These are phyloP conservation scores for Artomyces pyxidatus DNA, from an alignment of 768 basidiomycete species.

Conservation along the genomic window DNA sequence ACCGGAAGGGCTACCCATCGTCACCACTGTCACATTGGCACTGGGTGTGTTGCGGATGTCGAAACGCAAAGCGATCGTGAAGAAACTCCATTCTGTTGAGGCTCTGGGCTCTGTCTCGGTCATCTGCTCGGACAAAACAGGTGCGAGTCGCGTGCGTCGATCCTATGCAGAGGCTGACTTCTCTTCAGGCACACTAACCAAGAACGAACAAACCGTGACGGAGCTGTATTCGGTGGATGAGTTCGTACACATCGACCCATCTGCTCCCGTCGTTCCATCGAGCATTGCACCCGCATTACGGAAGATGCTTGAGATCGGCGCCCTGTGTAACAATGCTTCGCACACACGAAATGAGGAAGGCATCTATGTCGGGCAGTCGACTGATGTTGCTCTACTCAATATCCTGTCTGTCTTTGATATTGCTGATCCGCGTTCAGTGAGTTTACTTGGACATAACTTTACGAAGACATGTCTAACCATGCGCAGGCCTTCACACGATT, in stretches of 20 bases:
- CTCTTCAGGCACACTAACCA: constrained; percentile 77
- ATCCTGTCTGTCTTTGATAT: constrained; percentile 60
- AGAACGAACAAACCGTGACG: constrained; percentile 92
- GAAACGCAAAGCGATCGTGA: constrained; percentile 91
- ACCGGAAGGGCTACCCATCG: constrained; percentile 93
- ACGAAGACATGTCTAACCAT: background rate
- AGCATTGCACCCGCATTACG: constrained; percentile 56
- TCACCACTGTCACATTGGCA: constrained; percentile 94
- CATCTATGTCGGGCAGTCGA: constrained; percentile 76
- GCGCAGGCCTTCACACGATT: constrained; percentile 56
- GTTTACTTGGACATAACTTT: constrained; percentile 19
- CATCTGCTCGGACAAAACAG: constrained; percentile 96
- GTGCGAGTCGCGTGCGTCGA: too few relatives aligned
- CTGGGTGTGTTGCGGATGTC: constrained; percentile 93
- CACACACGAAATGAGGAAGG: constrained; percentile 57
- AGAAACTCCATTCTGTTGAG: constrained; percentile 93
- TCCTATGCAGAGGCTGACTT: too few relatives aligned
- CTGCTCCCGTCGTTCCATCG: constrained; percentile 29
- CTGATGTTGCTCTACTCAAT: constrained; percentile 88
- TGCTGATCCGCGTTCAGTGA: constrained; percentile 62
- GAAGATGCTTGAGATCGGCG: constrained; percentile 75
- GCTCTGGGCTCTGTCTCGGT: constrained; percentile 93
- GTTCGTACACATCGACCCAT: constrained; percentile 53
- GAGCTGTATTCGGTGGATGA: constrained; percentile 88
- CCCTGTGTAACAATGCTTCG: constrained; percentile 85